Percentiles rank a stretch among this genome's conserved stretches.
phyloP scores from a whole-genome alignment of 805 yeast species.

The Danielozyma ontarioensis region DNA sequence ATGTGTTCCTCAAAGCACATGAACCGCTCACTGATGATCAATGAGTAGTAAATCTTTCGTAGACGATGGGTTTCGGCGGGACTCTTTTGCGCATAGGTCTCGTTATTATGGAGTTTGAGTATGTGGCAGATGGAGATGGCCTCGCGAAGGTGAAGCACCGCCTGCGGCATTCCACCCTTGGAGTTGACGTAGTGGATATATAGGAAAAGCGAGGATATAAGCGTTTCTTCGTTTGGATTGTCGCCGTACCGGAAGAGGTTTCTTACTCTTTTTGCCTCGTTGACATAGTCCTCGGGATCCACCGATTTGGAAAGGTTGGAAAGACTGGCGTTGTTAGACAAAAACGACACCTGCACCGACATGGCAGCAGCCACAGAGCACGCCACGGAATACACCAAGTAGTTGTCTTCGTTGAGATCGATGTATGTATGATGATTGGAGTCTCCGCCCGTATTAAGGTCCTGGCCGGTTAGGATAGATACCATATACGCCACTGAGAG shows the following conservation, averaged over 20 bases:
- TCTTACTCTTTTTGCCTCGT: slow-evolving; percentile 13
- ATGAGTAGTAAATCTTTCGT: slow-evolving; percentile 12
- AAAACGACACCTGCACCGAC: slow-evolving; percentile 16
- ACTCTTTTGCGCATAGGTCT: slow-evolving; percentile 6
- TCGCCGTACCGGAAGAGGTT: slow-evolving; percentile 10
- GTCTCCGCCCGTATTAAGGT: slow-evolving; percentile 15
- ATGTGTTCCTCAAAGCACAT: slow-evolving; percentile 14
- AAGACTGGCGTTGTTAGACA: slow-evolving; percentile 7
- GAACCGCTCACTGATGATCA: slow-evolving; percentile 13
- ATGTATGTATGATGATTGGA: slow-evolving; percentile 22
- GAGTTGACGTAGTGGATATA: slow-evolving; percentile 12
- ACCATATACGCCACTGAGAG: slow-evolving; percentile 6
- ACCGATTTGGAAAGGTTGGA: slow-evolving; percentile 1
- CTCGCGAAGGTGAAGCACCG: slow-evolving; percentile 11
- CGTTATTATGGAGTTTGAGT: slow-evolving; percentile 8
- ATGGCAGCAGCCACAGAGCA: slow-evolving; percentile 36
- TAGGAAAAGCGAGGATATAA: slow-evolving; percentile 11
- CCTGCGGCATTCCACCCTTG: slow-evolving; percentile 8
- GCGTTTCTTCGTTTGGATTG: slow-evolving; percentile 6
- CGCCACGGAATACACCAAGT: slow-evolving; percentile 22
- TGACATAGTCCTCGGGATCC: slow-evolving; percentile 7
- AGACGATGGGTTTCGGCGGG: slow-evolving; percentile 12
- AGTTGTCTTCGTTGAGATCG: slow-evolving; percentile 12
- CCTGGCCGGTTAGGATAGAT: neutral
- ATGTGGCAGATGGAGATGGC: slow-evolving; percentile 12